Evolutionary conservation across 176 grass and related monocot genomes (phyloP).

Genomic region (Hordeum marinum): DNA sequence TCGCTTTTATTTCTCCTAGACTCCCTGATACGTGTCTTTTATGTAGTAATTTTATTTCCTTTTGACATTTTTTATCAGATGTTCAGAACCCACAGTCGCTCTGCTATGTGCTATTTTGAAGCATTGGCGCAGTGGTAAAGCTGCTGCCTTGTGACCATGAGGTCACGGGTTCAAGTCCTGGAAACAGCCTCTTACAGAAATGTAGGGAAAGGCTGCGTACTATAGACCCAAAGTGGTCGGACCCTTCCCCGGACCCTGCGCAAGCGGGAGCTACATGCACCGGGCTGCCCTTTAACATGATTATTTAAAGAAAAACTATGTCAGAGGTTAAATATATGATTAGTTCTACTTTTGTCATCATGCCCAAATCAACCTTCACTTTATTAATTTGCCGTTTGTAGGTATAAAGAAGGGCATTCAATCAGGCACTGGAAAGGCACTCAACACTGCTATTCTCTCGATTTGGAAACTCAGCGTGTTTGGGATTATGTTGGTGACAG

Average conservation of each 20-base stretch:
- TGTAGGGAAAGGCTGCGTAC: too few relatives aligned
- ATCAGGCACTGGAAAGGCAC: constrained; percentile 89
- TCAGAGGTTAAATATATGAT: not conserved
- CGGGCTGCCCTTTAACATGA: not conserved
- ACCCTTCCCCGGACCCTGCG: too few relatives aligned
- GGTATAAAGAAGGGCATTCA: constrained; percentile 98
- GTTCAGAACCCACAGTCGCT: not conserved
- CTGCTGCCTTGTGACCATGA: too few relatives aligned
- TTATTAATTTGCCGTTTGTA: constrained; percentile 11
- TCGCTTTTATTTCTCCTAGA: not conserved
- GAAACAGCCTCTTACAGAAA: too few relatives aligned
- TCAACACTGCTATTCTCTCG: constrained; percentile 91
- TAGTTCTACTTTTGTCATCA: not conserved
- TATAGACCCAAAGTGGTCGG: too few relatives aligned
- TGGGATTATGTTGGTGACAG: constrained; percentile 98
- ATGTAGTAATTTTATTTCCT: not conserved
- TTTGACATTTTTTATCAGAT: not conserved
- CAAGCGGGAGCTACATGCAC: too few relatives aligned
- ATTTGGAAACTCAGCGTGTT: constrained; percentile 84
- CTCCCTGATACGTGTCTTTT: not conserved
- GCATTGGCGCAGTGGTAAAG: too few relatives aligned
- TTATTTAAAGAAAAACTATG: not conserved
- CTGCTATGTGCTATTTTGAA: not conserved
- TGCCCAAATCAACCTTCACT: not conserved
- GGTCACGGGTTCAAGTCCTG: too few relatives aligned